Percentiles rank a stretch among this genome's conserved stretches.
phyloP scores from a whole-genome alignment of 129 eudicot genomes.

The Sambucus nigra region DNA sequence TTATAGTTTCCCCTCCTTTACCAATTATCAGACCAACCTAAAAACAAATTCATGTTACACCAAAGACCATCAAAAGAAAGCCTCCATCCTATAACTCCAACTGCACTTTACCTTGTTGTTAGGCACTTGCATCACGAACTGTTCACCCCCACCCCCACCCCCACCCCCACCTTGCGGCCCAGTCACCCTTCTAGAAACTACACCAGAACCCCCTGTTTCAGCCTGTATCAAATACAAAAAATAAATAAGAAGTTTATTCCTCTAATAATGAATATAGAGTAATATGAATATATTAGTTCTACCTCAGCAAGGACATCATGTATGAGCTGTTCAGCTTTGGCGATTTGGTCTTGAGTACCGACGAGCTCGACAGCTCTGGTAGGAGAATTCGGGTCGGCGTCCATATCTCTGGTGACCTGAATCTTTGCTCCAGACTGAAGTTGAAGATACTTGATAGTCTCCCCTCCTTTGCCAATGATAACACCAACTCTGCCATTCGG shows the following conservation, averaged over 20 bases:
- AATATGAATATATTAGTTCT: no score
- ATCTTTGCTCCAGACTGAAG: conserved; percentile 90
- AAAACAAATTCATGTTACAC: conserved; percentile 1
- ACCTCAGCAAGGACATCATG: conserved; percentile 81
- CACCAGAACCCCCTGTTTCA: conserved; percentile 76
- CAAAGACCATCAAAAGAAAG: neutral
- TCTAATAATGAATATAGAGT: neutral
- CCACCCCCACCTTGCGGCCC: conserved; percentile 69
- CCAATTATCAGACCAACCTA: conserved; percentile 99
- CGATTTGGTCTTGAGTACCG: conserved; percentile 68
- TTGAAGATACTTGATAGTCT: conserved; percentile 88
- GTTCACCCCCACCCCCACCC: no score
- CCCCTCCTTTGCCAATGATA: conserved; percentile 95
- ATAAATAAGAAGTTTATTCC: neutral
- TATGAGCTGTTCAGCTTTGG: conserved; percentile 79
- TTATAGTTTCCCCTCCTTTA: conserved; percentile 98
- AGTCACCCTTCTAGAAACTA: conserved; percentile 48
- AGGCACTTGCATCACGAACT: conserved; percentile 54
- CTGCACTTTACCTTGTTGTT: conserved; percentile 60
- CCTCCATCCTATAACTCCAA: neutral
- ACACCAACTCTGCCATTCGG: conserved; percentile 98
- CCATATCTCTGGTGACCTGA: conserved; percentile 86
- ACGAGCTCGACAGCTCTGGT: conserved; percentile 68
- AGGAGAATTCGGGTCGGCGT: conserved; percentile 65
- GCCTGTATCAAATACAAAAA: conserved; percentile 40